Base-by-base conservation (phyloP, 345 rosid species). In the Arabidopsis arenosa region DNA sequence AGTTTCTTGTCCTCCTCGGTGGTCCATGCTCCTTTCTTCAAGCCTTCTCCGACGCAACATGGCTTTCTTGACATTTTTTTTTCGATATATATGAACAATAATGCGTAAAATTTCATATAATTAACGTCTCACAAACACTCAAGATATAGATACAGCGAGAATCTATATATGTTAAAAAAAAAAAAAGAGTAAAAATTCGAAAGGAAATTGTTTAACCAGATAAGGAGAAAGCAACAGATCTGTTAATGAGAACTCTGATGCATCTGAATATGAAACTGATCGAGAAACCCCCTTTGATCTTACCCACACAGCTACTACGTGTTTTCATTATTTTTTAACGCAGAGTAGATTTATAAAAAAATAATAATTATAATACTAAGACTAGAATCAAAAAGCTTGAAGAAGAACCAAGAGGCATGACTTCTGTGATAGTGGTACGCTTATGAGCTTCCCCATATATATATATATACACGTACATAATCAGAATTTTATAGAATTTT, bases 11-110 rank as follows among this genome's bases (percentile, higher is more conserved):
- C 81, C 14, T 79, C 81, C 1, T 68, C 78, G 3, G 70, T 41
- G 64, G 81, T 79, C 81, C 81, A 79, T 21, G 81, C 81, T 3
- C 81, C 81, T 78, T 73, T 78, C 73, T 78, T 78, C 63, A 72
- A 23, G 35, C 81, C 81, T 78, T 79, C 81, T 65, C 74, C 66
- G 56, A 51, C 55, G 61, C 75, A 79, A 60, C 78, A 73, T 36
- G 75, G 81, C 55, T 73, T 79, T 63, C 78, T 79, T 60, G 78
- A 67, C 81, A 79, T 78, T 68, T 32, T 65, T 65, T 40, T 10
- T 39, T 53, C 60, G 40, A 36, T 37, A 13, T 58, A 14, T 53
- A 41, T 41, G 45, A 30, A 40, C 43, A 51, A 35, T 26, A n/a
- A 1, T 26, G 28, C 11, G 52, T 1, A 61, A 28, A 61, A 26